phyloP scores from a whole-genome alignment of 2,329 filamentous ascomycete species.

The Aschersonia sp. region DNA sequence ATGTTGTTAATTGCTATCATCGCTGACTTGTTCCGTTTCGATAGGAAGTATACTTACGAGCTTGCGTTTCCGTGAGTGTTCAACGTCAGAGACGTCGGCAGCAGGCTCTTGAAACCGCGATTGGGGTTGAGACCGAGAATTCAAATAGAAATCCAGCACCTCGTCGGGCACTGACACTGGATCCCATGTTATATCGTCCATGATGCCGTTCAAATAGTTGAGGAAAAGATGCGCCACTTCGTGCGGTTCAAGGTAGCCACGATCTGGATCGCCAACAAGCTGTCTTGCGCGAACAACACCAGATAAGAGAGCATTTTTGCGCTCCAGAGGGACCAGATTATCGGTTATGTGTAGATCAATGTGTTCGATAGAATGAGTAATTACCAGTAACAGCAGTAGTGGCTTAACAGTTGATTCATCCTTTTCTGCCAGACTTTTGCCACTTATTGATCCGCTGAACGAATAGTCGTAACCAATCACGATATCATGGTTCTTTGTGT shows the following conservation, averaged over 20 bases:
- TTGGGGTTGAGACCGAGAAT: conserved; percentile 14
- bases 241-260: conserved; percentile 25
- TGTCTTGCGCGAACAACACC: conserved; percentile 20
- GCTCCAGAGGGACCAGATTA: conserved; percentile 23
- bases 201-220: conserved; percentile 24
- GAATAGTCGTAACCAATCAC: conserved; percentile 40
- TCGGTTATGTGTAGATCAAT: conserved; percentile 30
- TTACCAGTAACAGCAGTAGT: conserved; percentile 35
- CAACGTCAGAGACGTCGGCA: conserved; percentile 7
- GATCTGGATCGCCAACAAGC: conserved; percentile 25
- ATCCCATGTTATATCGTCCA: conserved; percentile 28
- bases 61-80: conserved; percentile 30
- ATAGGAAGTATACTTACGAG: conserved; percentile 20
- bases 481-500: conserved; percentile 29
- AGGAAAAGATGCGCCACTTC: conserved; percentile 32
- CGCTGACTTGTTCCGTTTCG: neutral
- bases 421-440: conserved; percentile 1
- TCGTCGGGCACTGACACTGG: conserved; percentile 30
- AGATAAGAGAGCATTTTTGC: conserved; percentile 29
- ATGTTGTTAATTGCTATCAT: too few species aligned
- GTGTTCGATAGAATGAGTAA: conserved; percentile 40
- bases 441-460: conserved; percentile 22
- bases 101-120: conserved; percentile 14
- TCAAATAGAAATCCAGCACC: conserved; percentile 32
- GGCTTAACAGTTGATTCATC: conserved; percentile 8